These are phyloP conservation scores for Hymenoscyphus scutula DNA, from an alignment of 2,329 filamentous ascomycete genomes.

Conservation along the genomic window DNA sequence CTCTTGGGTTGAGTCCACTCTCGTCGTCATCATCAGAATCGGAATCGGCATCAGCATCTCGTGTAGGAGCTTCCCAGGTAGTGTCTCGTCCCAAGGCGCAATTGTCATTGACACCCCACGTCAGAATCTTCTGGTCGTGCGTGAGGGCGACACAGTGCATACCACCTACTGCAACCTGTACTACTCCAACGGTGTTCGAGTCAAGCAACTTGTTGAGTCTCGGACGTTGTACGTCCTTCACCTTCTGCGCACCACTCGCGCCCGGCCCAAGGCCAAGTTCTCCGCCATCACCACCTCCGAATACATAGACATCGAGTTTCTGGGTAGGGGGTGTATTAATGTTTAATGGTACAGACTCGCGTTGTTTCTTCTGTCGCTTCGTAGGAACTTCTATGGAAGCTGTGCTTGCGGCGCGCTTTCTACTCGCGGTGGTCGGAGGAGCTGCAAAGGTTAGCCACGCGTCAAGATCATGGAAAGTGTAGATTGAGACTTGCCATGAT, in stretches of 20 bases:
- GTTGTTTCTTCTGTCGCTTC: slow-evolving; percentile 7
- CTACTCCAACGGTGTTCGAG: slow-evolving; percentile 59
- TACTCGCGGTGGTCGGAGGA: not conserved
- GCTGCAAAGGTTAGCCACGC: not conserved
- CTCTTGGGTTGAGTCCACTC: slow-evolving; percentile 60
- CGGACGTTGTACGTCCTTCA: slow-evolving; percentile 70
- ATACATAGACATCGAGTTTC: slow-evolving; percentile 71
- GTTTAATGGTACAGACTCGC: not conserved
- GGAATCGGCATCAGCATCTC: slow-evolving; percentile 46
- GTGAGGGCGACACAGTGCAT: slow-evolving; percentile 79
- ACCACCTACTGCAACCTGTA: slow-evolving; percentile 73
- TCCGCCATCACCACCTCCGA: slow-evolving; percentile 73
- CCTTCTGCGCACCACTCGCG: slow-evolving; percentile 55
- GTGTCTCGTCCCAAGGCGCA: slow-evolving; percentile 76
- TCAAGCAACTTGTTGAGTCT: slow-evolving; percentile 62
- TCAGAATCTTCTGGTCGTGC: slow-evolving; percentile 74
- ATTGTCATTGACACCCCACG: slow-evolving; percentile 85
- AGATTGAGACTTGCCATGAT: not conserved
- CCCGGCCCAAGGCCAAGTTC: slow-evolving; percentile 76
- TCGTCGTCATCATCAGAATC: slow-evolving; percentile 48
- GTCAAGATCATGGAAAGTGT: not conserved
- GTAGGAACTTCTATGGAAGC: not conserved
- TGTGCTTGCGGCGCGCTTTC: slow-evolving; percentile 1
- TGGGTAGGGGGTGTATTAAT: slow-evolving; percentile 64
- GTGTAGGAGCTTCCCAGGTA: slow-evolving; percentile 61